These are phyloP conservation scores for Vitis vinifera DNA, from an alignment of 164 flowering plant species.

Conservation along the genomic window DNA sequence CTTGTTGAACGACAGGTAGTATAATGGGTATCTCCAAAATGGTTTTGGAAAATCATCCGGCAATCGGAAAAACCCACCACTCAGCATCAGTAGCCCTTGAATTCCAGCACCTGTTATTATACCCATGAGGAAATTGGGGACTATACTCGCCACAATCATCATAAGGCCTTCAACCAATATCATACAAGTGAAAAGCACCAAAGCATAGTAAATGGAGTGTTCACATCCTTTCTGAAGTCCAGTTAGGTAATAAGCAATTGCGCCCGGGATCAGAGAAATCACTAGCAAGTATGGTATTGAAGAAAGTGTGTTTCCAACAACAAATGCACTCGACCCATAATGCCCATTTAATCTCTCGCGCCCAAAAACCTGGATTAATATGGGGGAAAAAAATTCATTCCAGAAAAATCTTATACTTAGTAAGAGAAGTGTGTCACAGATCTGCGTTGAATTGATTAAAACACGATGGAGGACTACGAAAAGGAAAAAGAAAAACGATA, in stretches of 20 bases:
- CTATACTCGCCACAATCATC: conserved; percentile 62
- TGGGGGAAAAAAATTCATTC: background rate
- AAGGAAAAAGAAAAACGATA: background rate
- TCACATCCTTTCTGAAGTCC: conserved; percentile 38
- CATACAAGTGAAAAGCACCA: conserved; percentile 33
- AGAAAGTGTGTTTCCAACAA: conserved; percentile 54
- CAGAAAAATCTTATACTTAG: no score
- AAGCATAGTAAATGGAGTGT: conserved; percentile 39
- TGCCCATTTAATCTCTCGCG: conserved; percentile 65
- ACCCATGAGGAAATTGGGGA: conserved; percentile 67
- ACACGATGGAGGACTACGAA: no score
- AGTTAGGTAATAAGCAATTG: conserved; percentile 44
- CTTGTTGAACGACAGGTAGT: conserved; percentile 31
- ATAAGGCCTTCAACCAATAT: conserved; percentile 62
- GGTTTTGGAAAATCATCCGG: conserved; percentile 56
- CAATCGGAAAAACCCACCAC: conserved; percentile 51
- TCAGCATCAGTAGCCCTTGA: conserved; percentile 54
- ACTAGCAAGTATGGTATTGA: conserved; percentile 52
- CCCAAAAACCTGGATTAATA: conserved; percentile 33
- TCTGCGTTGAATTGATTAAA: no score
- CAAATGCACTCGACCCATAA: conserved; percentile 50
- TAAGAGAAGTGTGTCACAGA: background rate
- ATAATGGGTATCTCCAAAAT: conserved; percentile 63
- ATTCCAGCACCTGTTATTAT: conserved; percentile 58
- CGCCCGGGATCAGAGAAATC: conserved; percentile 47